phyloP scores from a whole-genome alignment of 345 rosid species.

The Camelina hispida region DNA sequence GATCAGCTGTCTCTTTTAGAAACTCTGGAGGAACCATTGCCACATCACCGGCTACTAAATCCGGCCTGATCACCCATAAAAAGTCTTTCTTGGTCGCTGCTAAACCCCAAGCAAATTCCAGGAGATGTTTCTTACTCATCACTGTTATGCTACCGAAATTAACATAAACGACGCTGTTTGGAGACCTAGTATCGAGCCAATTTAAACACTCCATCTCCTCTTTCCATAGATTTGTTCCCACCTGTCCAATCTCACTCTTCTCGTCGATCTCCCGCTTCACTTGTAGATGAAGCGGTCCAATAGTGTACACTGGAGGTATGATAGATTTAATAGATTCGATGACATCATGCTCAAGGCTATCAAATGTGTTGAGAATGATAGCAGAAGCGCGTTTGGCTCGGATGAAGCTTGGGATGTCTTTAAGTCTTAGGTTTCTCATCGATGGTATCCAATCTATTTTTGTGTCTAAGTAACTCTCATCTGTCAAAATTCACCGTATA shows the following conservation, averaged over 20 bases:
- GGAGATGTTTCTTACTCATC: constrained; percentile 30
- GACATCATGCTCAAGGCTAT: constrained; percentile 37
- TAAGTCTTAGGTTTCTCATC: constrained; percentile 38
- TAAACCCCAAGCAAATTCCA: constrained; percentile 59
- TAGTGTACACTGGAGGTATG: constrained; percentile 38
- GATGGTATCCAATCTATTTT: constrained; percentile 50
- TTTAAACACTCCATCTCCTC: constrained; percentile 37
- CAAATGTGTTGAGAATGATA: constrained; percentile 50
- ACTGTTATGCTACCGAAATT: constrained; percentile 35
- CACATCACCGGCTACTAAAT: constrained; percentile 51
- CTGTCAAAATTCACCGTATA: constrained; percentile 29
- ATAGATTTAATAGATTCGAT: constrained; percentile 31
- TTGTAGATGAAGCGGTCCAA: constrained; percentile 36
- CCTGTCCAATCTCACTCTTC: background rate
- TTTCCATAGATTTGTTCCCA: constrained; percentile 37
- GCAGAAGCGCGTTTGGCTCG: constrained; percentile 39
- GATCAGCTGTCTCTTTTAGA: constrained; percentile 37
- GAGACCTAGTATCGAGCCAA: constrained; percentile 42
- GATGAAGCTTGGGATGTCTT: constrained; percentile 43
- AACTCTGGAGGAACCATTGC: constrained; percentile 52
- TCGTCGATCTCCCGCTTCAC: background rate
- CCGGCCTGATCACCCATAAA: constrained; percentile 64
- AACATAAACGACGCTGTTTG: constrained; percentile 36
- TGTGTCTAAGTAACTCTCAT: constrained; percentile 51
- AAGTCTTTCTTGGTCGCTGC: constrained; percentile 53